These are phyloP conservation scores for Rhizopogon sp. DNA, from an alignment of 768 basidiomycete genomes.

Conservation along the genomic window DNA sequence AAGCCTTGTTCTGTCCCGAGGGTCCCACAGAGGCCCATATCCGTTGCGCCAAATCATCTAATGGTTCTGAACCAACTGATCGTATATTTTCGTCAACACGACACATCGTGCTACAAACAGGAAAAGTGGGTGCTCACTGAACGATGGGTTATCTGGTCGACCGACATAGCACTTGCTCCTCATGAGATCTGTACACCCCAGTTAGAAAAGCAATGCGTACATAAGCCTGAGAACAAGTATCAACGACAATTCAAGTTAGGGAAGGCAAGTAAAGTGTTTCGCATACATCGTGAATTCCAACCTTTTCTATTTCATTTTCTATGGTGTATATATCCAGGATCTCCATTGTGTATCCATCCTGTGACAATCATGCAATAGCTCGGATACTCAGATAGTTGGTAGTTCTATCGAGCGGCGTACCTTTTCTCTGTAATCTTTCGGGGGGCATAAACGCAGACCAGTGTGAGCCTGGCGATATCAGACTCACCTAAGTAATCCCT, in stretches of 20 bases:
- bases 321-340: constrained; percentile 67
- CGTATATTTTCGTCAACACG: not conserved
- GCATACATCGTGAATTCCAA: constrained; percentile 53
- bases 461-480: not conserved
- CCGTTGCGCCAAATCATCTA: constrained; percentile 57
- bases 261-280: not conserved
- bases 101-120: not conserved
- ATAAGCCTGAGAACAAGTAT: constrained; percentile 36
- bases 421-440: constrained; percentile 80
- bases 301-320: constrained; percentile 42
- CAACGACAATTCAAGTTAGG: not conserved
- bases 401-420: constrained; percentile 26
- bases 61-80: constrained; percentile 77
- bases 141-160: constrained; percentile 80
- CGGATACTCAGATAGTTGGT: not conserved
- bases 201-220: constrained; percentile 30
- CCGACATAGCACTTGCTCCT: constrained; percentile 76
- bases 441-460: not conserved
- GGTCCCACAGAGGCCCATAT: constrained; percentile 81
- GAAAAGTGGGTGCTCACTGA: constrained; percentile 46
- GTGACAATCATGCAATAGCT: not conserved
- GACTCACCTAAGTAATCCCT: constrained; percentile 74
- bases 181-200: not conserved
- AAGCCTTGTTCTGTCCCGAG: constrained; percentile 85
- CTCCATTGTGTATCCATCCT: constrained; percentile 92